Evolutionary conservation across 768 basidiomycete species (phyloP).

Genomic region (Tulasnella sp.): DNA sequence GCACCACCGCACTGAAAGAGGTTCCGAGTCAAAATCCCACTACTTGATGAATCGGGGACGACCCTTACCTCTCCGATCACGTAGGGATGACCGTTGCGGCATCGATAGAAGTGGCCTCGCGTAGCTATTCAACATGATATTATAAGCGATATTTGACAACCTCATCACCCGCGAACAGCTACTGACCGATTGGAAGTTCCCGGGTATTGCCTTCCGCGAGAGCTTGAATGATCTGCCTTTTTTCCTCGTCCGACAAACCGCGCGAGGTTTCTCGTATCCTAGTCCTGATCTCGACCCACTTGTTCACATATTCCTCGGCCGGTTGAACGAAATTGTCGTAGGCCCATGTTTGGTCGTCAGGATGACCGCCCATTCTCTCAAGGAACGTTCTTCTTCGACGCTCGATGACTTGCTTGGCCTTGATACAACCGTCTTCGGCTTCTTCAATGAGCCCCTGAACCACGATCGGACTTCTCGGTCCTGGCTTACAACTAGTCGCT

Average conservation of each 20-base stretch:
- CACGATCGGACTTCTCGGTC: neutral
- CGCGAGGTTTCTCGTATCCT: conserved; percentile 39
- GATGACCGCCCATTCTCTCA: conserved; percentile 14
- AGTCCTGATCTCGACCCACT: conserved; percentile 35
- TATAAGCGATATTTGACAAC: neutral
- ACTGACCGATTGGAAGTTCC: neutral
- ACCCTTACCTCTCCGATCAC: conserved; percentile 17
- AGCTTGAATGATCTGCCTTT: conserved; percentile 38
- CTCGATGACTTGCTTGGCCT: neutral
- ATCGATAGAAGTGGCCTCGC: conserved; percentile 15
- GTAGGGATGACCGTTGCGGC: conserved; percentile 18
- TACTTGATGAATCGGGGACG: neutral
- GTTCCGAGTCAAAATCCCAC: no score
- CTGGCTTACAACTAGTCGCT: conserved; percentile 19
- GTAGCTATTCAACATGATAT: neutral
- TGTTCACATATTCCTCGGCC: conserved; percentile 31
- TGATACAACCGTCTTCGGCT: neutral
- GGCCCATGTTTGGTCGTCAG: conserved; percentile 31
- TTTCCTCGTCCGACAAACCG: conserved; percentile 43
- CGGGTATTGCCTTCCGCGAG: conserved; percentile 20
- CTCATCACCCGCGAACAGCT: neutral
- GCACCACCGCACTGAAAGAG: no score
- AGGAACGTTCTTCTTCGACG: conserved; percentile 17
- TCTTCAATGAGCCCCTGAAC: neutral
- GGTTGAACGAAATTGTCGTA: conserved; percentile 30